Evolutionary conservation across 768 basidiomycete species (phyloP).

Genomic region (Lanmaoa rubissima): DNA sequence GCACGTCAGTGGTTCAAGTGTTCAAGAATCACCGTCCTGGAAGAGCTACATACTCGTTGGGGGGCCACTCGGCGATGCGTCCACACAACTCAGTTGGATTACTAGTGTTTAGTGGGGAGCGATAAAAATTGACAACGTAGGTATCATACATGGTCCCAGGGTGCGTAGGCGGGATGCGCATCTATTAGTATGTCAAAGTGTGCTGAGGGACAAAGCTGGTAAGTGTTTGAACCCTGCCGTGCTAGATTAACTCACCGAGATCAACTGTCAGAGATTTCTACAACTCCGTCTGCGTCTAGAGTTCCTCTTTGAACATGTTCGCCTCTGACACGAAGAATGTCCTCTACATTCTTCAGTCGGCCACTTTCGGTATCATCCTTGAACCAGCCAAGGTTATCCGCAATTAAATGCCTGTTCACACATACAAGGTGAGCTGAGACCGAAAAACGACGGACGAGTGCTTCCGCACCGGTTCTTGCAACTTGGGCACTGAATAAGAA

Average conservation of each 20-base stretch:
- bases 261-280: constrained; percentile 48
- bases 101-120: background rate
- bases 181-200: background rate
- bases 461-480: constrained; percentile 78
- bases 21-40: background rate
- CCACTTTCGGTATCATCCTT: constrained; percentile 76
- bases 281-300: constrained; percentile 46
- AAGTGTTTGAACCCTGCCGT: background rate
- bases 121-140: background rate
- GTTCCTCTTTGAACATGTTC: constrained; percentile 64
- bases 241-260: constrained; percentile 3
- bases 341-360: constrained; percentile 76
- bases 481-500: constrained; percentile 86
- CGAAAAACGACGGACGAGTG: background rate
- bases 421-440: background rate
- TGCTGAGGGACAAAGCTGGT: background rate
- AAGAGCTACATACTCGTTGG: background rate
- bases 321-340: constrained; percentile 73
- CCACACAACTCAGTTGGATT: background rate
- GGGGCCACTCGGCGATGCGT: background rate
- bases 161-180: background rate
- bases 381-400: constrained; percentile 92
- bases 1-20: background rate
- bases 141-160: constrained; percentile 10
- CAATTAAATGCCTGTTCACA: constrained; percentile 68